These are phyloP conservation scores for Juncus effusus DNA, from an alignment of 176 grass and related monocot genomes.

Conservation along the genomic window DNA sequence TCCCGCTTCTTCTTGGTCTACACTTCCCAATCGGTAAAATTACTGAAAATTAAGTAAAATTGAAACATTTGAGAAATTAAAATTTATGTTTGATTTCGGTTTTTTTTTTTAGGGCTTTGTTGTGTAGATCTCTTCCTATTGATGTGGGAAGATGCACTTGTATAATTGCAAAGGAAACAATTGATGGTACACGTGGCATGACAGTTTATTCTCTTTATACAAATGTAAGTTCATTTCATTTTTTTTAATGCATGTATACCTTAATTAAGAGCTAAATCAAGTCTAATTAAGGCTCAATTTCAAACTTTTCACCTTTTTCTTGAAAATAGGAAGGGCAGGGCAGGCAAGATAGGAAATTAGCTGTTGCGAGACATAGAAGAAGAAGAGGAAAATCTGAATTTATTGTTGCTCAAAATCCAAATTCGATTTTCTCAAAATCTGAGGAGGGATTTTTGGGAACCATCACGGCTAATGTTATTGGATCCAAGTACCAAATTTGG, in stretches of 20 bases:
- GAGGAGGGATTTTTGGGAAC: slow-evolving; percentile 72
- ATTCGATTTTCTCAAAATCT: slow-evolving; percentile 51
- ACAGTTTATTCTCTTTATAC: slow-evolving; percentile 85
- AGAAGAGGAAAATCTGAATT: slow-evolving; percentile 73
- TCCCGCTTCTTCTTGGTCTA: slow-evolving; percentile 82
- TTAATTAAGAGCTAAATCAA: background rate
- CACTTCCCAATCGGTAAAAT: slow-evolving; percentile 70
- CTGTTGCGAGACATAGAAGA: slow-evolving; percentile 70
- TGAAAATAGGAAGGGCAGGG: slow-evolving; percentile 79
- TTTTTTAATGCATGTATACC: background rate
- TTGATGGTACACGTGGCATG: slow-evolving; percentile 44
- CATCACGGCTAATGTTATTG: slow-evolving; percentile 57
- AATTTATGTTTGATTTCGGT: background rate
- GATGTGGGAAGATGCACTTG: slow-evolving; percentile 91
- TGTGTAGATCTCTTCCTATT: slow-evolving; percentile 69
- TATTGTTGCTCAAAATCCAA: slow-evolving; percentile 71
- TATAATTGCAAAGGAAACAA: slow-evolving; percentile 67
- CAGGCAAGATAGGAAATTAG: slow-evolving; percentile 81
- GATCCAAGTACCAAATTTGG: slow-evolving; percentile 80
- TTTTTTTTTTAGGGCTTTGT: slow-evolving; percentile 48
- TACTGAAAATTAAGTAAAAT: slow-evolving; percentile 11
- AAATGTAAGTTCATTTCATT: slow-evolving; percentile 47
- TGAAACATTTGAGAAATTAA: background rate
- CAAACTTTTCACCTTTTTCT: background rate
- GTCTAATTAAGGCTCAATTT: background rate